Conservation (phyloP, 1,284 basidiomycete genomes). For the Omphalotus olearius region DNA sequence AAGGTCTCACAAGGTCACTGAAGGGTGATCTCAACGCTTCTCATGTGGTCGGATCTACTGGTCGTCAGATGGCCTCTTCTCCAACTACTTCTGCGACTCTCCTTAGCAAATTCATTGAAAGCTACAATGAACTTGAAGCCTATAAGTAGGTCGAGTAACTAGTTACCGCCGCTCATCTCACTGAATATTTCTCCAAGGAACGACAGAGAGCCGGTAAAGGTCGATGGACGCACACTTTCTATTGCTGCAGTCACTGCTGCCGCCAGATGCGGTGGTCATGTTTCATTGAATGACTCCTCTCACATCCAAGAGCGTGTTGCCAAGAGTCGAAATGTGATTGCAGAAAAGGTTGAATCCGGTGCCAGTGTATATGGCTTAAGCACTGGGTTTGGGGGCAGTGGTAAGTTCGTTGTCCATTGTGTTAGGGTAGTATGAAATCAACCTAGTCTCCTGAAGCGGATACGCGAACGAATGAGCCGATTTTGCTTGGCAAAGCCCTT, state of each 20-base stretch:
- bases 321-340: constrained; percentile 59
- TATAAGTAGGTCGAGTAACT: constrained; percentile 41
- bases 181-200: constrained; percentile 32
- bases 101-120: constrained; percentile 44
- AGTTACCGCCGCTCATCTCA: neutral
- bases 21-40: constrained; percentile 8
- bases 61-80: neutral
- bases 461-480: constrained; percentile 67
- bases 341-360: constrained; percentile 60
- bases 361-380: constrained; percentile 78
- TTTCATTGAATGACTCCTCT: constrained; percentile 50
- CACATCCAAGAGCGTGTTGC: constrained; percentile 45
- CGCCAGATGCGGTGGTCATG: constrained; percentile 55
- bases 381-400: constrained; percentile 81
- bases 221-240: constrained; percentile 69
- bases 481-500: constrained; percentile 69
- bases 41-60: neutral
- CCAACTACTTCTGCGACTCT: constrained; percentile 24
- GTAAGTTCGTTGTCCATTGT: constrained; percentile 30
- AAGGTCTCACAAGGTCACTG: constrained; percentile 3
- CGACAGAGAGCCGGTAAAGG: constrained; percentile 48
- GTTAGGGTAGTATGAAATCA: constrained; percentile 22
- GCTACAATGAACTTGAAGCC: constrained; percentile 46
- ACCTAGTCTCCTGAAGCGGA: constrained; percentile 38
- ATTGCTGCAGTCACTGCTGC: constrained; percentile 71